These are phyloP conservation scores for Margaritispora aquatica DNA, from an alignment of 495 filamentous ascomycete genomes.

Conservation along the genomic window DNA sequence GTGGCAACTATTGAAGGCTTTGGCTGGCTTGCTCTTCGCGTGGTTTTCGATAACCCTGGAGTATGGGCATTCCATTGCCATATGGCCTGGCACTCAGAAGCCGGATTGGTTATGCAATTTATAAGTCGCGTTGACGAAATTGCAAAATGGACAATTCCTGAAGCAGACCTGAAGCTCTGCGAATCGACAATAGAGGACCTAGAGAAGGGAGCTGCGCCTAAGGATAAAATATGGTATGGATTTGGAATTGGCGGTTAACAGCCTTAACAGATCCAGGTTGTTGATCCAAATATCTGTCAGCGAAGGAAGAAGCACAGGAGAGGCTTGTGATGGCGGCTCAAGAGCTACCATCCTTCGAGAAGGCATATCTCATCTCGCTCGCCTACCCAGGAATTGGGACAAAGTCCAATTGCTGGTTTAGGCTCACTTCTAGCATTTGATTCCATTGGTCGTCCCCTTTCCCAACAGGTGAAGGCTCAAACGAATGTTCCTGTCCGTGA, in stretches of 20 bases:
- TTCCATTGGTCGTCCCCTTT: too few relatives aligned
- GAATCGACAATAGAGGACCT: constrained; percentile 12
- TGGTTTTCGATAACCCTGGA: constrained; percentile 42
- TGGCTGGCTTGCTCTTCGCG: constrained; percentile 45
- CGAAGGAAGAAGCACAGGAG: background rate
- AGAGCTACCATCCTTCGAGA: too few relatives aligned
- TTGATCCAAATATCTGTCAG: background rate
- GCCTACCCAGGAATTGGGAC: too few relatives aligned
- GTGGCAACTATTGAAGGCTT: constrained; percentile 46
- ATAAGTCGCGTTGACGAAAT: constrained; percentile 39
- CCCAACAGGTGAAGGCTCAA: too few relatives aligned
- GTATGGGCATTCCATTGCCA: constrained; percentile 50
- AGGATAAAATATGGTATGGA: constrained; percentile 20
- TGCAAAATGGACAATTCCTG: constrained; percentile 35
- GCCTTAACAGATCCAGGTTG: background rate
- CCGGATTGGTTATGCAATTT: constrained; percentile 56
- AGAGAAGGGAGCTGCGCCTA: constrained; percentile 18
- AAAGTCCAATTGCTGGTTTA: too few relatives aligned
- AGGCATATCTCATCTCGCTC: too few relatives aligned
- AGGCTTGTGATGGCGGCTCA: too few relatives aligned
- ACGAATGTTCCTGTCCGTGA: too few relatives aligned
- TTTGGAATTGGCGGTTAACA: constrained; percentile 18
- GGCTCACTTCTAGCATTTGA: too few relatives aligned
- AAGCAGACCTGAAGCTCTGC: constrained; percentile 32
- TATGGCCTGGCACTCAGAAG: constrained; percentile 52